These are phyloP conservation scores for Cercospora zeae-maydis DNA, from an alignment of 2,329 filamentous ascomycete genomes.

Conservation along the genomic window DNA sequence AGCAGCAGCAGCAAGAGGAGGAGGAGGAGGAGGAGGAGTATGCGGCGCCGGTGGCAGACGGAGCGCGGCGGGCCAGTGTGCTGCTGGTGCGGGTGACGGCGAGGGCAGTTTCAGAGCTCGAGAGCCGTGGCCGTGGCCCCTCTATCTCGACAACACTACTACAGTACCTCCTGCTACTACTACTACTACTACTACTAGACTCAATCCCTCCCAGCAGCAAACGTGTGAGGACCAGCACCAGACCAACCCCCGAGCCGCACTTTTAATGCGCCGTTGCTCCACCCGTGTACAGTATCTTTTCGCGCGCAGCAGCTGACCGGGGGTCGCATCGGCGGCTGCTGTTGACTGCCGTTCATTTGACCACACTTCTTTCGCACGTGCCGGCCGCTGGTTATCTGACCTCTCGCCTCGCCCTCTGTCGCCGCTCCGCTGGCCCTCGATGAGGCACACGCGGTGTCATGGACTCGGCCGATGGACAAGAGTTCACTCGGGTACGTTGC, in stretches of 20 bases:
- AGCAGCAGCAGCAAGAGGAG: not conserved
- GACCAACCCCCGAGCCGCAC: not conserved
- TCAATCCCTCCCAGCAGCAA: not conserved
- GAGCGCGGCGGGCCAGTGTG: too few species aligned
- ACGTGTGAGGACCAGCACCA: not conserved
- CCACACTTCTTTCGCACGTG: conserved; percentile 1
- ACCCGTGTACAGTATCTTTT: not conserved
- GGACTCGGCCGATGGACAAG: conserved; percentile 85
- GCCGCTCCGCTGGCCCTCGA: not conserved
- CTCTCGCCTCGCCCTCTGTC: not conserved
- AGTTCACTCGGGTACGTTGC: conserved; percentile 74
- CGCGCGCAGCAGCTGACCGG: not conserved
- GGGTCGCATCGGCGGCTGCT: not conserved
- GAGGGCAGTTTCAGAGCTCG: too few species aligned
- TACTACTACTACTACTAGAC: not conserved
- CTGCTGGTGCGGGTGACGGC: too few species aligned
- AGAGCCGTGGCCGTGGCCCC: too few species aligned
- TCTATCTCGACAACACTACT: too few species aligned
- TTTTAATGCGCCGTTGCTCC: not conserved
- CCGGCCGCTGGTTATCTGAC: not conserved
- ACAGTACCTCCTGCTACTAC: too few species aligned
- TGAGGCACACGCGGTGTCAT: conserved; percentile 43
- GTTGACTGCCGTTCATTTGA: not conserved
- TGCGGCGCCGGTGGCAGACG: too few species aligned
- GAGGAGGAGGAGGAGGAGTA: not conserved